Evolutionary conservation across 2,329 filamentous ascomycete genomes (phyloP).

Genomic region (Hypoxylon sp.): DNA sequence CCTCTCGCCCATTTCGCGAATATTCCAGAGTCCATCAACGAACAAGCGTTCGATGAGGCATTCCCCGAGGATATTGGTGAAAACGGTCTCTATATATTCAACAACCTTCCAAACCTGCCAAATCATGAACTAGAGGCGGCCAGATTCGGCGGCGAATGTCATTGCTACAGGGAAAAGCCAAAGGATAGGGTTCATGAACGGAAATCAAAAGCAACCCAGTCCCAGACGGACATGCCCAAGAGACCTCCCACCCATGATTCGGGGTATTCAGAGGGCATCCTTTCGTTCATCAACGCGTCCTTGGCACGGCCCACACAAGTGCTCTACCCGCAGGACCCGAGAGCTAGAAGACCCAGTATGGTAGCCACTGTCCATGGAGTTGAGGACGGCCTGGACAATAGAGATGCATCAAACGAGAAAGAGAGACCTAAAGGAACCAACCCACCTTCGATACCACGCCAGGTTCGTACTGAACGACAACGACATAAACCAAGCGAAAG

Average conservation of each 20-base stretch:
- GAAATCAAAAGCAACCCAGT: neutral
- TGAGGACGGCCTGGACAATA: neutral
- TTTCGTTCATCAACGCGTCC: neutral
- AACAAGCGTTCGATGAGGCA: neutral
- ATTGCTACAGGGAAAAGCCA: neutral
- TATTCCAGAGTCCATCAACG: conserved; percentile 6
- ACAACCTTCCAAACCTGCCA: neutral
- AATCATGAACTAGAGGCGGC: neutral
- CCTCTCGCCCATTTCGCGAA: conserved; percentile 9
- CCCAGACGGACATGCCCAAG: neutral
- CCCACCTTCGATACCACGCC: neutral
- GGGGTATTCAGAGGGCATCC: neutral
- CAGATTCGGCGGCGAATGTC: neutral
- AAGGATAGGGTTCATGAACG: neutral
- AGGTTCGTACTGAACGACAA: neutral
- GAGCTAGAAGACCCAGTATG: neutral
- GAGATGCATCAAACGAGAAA: neutral
- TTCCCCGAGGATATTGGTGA: neutral
- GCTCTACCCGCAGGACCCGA: neutral
- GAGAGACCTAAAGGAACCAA: neutral
- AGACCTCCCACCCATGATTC: neutral
- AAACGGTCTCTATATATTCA: conserved; percentile 11
- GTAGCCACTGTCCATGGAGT: neutral
- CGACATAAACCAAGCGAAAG: neutral
- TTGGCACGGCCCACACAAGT: neutral